Percentiles rank a stretch among this genome's conserved stretches.
Conservation (phyloP, 2,329 filamentous ascomycete genomes). For the Colletotrichum neosansevieriae region DNA sequence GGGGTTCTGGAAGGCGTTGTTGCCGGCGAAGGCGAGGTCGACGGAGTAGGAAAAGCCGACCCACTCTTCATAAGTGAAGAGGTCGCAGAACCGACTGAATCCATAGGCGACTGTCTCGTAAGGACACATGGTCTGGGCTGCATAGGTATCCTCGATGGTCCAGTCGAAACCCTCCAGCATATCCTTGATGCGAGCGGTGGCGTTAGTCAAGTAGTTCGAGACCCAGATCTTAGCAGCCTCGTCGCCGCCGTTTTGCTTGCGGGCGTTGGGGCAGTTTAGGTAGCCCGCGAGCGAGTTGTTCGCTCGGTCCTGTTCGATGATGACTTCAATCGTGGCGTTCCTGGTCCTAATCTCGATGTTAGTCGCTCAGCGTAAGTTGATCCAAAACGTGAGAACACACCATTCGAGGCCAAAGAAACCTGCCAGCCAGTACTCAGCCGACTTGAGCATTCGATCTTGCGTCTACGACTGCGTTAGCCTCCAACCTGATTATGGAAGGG, state of each 20-base stretch:
- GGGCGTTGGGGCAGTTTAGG: slow-evolving; percentile 73
- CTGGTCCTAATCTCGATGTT: slow-evolving; percentile 60
- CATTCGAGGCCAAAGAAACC: slow-evolving; percentile 84
- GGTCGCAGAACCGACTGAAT: slow-evolving; percentile 78
- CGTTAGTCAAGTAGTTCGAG: slow-evolving; percentile 72
- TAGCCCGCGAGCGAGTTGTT: slow-evolving; percentile 81
- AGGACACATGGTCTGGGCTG: slow-evolving; percentile 78
- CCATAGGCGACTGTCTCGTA: slow-evolving; percentile 85
- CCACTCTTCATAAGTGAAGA: slow-evolving; percentile 84
- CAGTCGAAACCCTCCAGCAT: slow-evolving; percentile 71
- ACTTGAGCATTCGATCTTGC: slow-evolving; percentile 82
- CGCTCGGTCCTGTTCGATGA: slow-evolving; percentile 72
- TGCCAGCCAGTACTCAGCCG: slow-evolving; percentile 81
- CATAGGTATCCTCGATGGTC: slow-evolving; percentile 73
- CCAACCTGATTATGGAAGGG: too few species aligned
- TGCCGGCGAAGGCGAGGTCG: slow-evolving; percentile 74
- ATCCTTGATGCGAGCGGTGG: slow-evolving; percentile 69
- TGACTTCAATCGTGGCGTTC: slow-evolving; percentile 78
- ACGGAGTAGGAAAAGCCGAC: slow-evolving; percentile 77
- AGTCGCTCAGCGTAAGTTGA: background rate
- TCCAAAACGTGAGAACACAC: slow-evolving; percentile 45
- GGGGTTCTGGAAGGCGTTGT: slow-evolving; percentile 72
- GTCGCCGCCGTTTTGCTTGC: slow-evolving; percentile 62
- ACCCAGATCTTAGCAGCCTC: slow-evolving; percentile 71
- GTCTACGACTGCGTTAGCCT: slow-evolving; percentile 56